Evolutionary conservation across 441 rosid genomes (phyloP).

Genomic region (Bruguiera hainesii): DNA sequence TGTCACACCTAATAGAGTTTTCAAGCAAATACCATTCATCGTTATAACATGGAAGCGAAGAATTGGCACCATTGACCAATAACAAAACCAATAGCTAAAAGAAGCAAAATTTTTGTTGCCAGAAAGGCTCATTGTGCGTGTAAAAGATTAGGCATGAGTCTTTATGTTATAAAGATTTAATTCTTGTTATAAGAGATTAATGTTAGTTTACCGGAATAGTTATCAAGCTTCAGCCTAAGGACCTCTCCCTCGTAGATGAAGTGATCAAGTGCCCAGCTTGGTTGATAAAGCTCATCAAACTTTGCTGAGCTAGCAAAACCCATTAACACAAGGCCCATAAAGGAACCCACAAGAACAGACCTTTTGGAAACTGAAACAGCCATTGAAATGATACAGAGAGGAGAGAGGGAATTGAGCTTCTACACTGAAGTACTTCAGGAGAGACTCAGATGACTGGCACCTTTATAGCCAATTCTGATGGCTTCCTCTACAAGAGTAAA

Average conservation of each 20-base stretch:
- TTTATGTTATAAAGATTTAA: no score
- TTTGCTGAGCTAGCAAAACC: constrained; percentile 33
- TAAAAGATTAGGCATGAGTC: no score
- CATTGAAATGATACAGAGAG: constrained; percentile 15
- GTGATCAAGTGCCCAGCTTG: constrained; percentile 89
- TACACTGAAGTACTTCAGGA: constrained; percentile 5
- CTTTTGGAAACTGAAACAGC: constrained; percentile 7
- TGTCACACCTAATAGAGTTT: no score
- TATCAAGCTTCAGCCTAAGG: constrained; percentile 84
- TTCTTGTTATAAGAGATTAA: constrained; percentile 30
- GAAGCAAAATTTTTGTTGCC: no score
- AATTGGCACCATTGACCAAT: no score
- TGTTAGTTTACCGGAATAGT: constrained; percentile 56
- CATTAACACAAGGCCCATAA: constrained; percentile 15
- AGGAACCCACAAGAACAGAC: constrained; percentile 5
- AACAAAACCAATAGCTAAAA: no score
- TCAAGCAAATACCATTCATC: no score
- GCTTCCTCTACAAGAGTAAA: constrained; percentile 21
- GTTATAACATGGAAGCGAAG: no score
- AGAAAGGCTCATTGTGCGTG: no score
- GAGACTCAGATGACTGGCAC: not conserved
- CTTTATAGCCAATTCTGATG: constrained; percentile 37
- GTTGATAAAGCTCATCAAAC: constrained; percentile 71
- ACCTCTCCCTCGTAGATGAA: constrained; percentile 71
- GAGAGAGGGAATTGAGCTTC: not conserved